Base-by-base conservation (phyloP, 1,284 basidiomycete genomes). In the Naganishia liquefaciens region DNA sequence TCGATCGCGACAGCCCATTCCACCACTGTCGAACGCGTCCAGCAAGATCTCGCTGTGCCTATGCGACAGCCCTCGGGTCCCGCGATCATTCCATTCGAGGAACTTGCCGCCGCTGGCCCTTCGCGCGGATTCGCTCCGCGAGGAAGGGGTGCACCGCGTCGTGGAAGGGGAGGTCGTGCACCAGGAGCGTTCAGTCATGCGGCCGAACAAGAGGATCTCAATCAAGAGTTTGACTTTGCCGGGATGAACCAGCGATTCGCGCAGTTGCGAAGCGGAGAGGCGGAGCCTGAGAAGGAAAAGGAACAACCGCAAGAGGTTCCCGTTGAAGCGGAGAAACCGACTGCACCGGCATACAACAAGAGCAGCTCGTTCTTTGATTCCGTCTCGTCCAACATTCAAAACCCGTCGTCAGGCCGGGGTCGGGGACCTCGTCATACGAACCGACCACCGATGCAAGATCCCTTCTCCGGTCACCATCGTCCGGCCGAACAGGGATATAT, bases 301-400 rank as follows among this genome's bases (percentile, higher is more conserved):
- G 49, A 53, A n/a, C 54, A 28, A 15, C n/a, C 57, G 27, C 27
- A 17, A 33, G 51, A 53, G 51, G 47, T 15, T 3, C 21, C 7
- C 28, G 58, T 15, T 4, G 58, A 28, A 7, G 40, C 55, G 40
- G 30, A 60, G 25, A 54, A 52, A 25, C 54, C 52, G 15, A 50
- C 23, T 9, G 37, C 15, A 3, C 61, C 62, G 19, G 66, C 63
- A 15, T 68, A 68, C 54, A 68, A 68, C 60, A 68, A 68, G 54
- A 61, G 43, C 5, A 68, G 58, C 37, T 68, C 67, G 40, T 68
- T 68, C 67, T 68, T 68, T 52, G 67, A 68, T 30, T 68, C 67
- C 5, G 63, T 68, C 21, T 68, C 63, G 3, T 62, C 58, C 19
- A 64, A 68, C 33, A 64, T 68, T 27, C 46, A 51, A 33, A 60